Conservation (phyloP, 441 rosid species). For the Populus tomentosa region DNA sequence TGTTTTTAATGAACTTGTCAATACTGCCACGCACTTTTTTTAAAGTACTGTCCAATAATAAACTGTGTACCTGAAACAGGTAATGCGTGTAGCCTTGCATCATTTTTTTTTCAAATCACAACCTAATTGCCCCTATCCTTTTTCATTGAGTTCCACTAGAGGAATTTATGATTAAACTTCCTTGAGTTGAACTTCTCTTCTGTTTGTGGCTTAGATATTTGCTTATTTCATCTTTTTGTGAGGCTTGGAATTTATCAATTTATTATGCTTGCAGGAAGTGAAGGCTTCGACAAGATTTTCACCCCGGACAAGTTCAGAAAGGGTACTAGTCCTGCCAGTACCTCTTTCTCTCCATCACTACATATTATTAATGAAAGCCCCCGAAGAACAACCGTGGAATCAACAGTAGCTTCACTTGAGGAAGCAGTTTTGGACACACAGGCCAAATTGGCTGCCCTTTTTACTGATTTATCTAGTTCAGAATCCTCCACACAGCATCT, state of each 20-base stretch:
- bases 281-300: conserved; percentile 75
- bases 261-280: conserved; percentile 56
- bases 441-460: conserved; percentile 54
- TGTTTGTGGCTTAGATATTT: background rate
- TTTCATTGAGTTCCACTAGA: background rate
- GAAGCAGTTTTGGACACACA: conserved; percentile 63
- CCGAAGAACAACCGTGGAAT: conserved; percentile 26
- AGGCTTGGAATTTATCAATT: too few species aligned
- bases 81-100: too few species aligned
- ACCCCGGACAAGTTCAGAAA: conserved; percentile 45
- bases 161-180: background rate
- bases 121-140: background rate
- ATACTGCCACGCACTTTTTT: background rate
- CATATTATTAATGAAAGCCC: conserved; percentile 25
- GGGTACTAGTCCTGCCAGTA: conserved; percentile 37
- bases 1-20: background rate
- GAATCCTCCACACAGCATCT: conserved; percentile 36
- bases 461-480: conserved; percentile 33
- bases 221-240: background rate
- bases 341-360: conserved; percentile 30
- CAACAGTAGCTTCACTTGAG: conserved; percentile 68
- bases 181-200: background rate
- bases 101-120: too few species aligned
- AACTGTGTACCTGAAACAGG: too few species aligned
- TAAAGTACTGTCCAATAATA: background rate